A percentile compares a stretch with the other conserved stretches of the same genome.
phyloP scores from a whole-genome alignment of 2,329 filamentous ascomycete genomes.

The Teratosphaeria viscida region DNA sequence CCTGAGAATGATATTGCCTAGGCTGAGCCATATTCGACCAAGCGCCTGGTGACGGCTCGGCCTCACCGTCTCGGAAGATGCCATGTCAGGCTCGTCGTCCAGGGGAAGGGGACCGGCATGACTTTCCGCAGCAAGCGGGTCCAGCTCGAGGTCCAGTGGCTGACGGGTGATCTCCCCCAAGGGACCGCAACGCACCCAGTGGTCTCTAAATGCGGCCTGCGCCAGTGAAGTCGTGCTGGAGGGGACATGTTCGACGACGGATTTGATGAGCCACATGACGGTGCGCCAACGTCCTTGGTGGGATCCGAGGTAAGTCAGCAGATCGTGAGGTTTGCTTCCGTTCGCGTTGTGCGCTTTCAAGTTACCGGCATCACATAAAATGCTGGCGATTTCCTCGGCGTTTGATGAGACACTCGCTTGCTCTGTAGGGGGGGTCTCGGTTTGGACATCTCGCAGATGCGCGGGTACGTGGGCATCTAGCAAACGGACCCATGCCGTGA shows the following conservation, averaged over 20 bases:
- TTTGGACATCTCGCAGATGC: slow-evolving; percentile 16
- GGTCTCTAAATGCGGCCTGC: neutral
- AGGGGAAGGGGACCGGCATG: neutral
- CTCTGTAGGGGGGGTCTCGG: neutral
- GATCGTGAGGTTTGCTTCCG: slow-evolving; percentile 18
- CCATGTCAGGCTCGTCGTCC: neutral
- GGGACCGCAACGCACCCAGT: neutral
- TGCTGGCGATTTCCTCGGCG: slow-evolving; percentile 14
- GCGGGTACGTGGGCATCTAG: slow-evolving; percentile 29
- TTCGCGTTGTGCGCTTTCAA: neutral
- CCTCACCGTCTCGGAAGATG: neutral
- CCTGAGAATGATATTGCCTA: slow-evolving; percentile 36
- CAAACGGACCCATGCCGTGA: slow-evolving; percentile 1
- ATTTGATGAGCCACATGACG: slow-evolving; percentile 37
- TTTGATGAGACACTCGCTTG: neutral
- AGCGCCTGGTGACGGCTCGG: slow-evolving; percentile 28
- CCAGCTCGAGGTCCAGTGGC: neutral
- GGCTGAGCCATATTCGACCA: slow-evolving; percentile 36
- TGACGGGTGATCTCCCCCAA: slow-evolving; percentile 13
- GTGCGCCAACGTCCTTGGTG: slow-evolving; percentile 32
- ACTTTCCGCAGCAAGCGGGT: neutral
- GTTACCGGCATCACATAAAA: slow-evolving; percentile 17
- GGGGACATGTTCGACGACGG: slow-evolving; percentile 24
- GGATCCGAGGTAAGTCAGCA: slow-evolving; percentile 31
- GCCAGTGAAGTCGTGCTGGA: neutral